phyloP scores from a whole-genome alignment of 441 rosid species.

The Syzygium syzygioides region DNA sequence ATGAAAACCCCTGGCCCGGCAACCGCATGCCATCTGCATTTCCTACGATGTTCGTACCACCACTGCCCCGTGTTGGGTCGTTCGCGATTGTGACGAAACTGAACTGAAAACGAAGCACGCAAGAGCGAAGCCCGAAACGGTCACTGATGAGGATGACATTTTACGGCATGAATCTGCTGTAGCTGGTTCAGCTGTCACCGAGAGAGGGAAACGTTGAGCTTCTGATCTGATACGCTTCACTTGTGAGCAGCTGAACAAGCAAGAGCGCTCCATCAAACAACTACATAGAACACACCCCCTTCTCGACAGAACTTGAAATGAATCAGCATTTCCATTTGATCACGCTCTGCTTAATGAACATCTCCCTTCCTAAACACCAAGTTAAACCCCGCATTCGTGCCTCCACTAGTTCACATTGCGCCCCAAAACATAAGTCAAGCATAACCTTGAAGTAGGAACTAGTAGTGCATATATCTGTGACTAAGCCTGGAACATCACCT shows the following conservation, averaged over 20 bases:
- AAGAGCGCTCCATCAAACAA: neutral
- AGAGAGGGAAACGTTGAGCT: neutral
- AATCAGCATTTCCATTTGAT: neutral
- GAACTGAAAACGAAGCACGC: neutral
- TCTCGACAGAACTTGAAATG: neutral
- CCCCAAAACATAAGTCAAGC: neutral
- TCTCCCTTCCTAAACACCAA: neutral
- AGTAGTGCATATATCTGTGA: no score
- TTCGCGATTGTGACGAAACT: neutral
- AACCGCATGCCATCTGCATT: neutral
- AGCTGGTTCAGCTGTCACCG: neutral
- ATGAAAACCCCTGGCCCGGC: neutral
- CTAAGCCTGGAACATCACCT: no score
- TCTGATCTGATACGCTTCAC: neutral
- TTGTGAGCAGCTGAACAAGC: neutral
- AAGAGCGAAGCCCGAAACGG: neutral
- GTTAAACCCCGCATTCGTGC: neutral
- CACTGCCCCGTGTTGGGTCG: neutral
- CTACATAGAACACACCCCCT: neutral
- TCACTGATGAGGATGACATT: neutral
- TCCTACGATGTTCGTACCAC: neutral
- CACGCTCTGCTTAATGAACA: neutral
- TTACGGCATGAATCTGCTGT: neutral
- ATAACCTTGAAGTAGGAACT: no score
- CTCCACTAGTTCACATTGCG: neutral